Evolutionary conservation across 75 land plant species (phyloP).

Genomic region (Pseudotsuga menziesii): DNA sequence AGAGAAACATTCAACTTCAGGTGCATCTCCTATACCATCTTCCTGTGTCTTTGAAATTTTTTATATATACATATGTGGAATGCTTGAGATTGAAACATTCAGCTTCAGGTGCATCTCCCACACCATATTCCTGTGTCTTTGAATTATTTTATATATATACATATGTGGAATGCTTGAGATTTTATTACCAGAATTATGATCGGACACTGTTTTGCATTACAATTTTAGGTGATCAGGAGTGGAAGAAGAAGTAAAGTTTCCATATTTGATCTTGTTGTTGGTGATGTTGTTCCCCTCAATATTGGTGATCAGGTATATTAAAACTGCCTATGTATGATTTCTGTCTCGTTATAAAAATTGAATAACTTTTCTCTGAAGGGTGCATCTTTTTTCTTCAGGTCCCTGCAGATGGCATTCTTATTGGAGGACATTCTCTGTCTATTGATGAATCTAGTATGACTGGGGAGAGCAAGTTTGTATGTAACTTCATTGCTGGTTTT

Average conservation of each 20-base stretch:
- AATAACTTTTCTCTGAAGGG: neutral
- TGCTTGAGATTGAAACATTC: too few species aligned
- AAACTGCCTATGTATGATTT: neutral
- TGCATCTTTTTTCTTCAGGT: slow-evolving; percentile 31
- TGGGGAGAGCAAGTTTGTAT: slow-evolving; percentile 70
- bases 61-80: too few species aligned
- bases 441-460: slow-evolving; percentile 91
- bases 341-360: neutral
- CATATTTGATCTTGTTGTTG: slow-evolving; percentile 83
- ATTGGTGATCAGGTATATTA: slow-evolving; percentile 77
- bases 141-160: too few species aligned
- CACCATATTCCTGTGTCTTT: too few species aligned
- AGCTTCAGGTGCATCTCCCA: slow-evolving; percentile 44
- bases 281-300: slow-evolving; percentile 76
- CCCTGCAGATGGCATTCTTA: slow-evolving; percentile 81
- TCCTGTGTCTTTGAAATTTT: too few species aligned
- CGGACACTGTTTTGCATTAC: too few species aligned
- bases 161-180: too few species aligned
- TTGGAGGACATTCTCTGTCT: slow-evolving; percentile 62
- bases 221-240: slow-evolving; percentile 56
- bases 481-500: slow-evolving; percentile 24
- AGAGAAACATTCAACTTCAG: too few species aligned
- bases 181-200: neutral
- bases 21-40: too few species aligned
- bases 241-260: slow-evolving; percentile 66